phyloP scores from a whole-genome alignment of 1,284 basidiomycete species.

The Irpex sp. region DNA sequence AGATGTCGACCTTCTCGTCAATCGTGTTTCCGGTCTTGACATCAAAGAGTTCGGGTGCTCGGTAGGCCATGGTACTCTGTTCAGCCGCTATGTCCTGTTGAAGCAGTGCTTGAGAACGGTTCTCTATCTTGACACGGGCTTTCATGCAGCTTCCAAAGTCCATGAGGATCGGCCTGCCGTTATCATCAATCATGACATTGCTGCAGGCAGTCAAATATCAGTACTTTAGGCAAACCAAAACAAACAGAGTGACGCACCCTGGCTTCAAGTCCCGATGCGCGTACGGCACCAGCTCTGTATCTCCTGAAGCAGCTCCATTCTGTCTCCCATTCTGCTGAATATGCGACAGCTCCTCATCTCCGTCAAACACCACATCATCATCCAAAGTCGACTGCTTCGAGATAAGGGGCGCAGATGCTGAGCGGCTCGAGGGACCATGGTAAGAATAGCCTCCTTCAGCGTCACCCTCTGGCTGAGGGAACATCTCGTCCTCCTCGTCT shows the following conservation, averaged over 20 bases:
- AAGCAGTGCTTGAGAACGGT: conserved; percentile 79
- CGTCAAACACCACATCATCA: conserved; percentile 70
- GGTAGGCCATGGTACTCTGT: conserved; percentile 95
- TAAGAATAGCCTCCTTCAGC: conserved; percentile 71
- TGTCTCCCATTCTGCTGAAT: conserved; percentile 23
- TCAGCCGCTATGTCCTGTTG: conserved; percentile 95
- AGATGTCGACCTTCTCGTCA: conserved; percentile 96
- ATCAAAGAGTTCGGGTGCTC: conserved; percentile 93
- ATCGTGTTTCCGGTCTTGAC: conserved; percentile 85
- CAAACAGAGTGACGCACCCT: conserved; percentile 52
- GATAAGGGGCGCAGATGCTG: conserved; percentile 45
- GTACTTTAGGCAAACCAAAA: background rate
- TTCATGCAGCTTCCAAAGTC: conserved; percentile 92
- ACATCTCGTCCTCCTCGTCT: conserved; percentile 55
- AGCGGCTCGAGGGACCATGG: conserved; percentile 43
- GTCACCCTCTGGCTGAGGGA: conserved; percentile 71
- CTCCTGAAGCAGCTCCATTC: conserved; percentile 30
- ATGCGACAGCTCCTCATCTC: conserved; percentile 63
- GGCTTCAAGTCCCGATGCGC: conserved; percentile 98
- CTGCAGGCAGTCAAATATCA: conserved; percentile 35
- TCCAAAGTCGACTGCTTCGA: conserved; percentile 45
- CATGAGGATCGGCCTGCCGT: conserved; percentile 93
- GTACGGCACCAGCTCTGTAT: conserved; percentile 75
- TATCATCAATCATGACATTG: conserved; percentile 95
- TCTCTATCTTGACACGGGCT: conserved; percentile 77